Conservation (phyloP, 2,329 filamentous ascomycete species). For the Pseudohalonectria lignicola region DNA sequence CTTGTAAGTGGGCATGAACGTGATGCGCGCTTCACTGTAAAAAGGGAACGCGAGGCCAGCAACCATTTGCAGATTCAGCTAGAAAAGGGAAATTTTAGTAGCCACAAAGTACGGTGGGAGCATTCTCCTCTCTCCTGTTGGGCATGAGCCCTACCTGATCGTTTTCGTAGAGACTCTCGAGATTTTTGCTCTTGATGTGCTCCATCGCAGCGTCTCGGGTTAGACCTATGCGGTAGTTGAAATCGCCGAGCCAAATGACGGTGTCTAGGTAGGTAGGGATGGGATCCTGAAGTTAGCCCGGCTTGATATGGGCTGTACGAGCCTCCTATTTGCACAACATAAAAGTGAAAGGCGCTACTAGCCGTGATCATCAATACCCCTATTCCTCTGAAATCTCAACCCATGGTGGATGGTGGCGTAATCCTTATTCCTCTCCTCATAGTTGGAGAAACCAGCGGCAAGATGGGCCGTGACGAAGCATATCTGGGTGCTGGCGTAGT, state of each 20-base stretch:
- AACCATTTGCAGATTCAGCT: conserved; percentile 94
- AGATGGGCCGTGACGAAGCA: conserved; percentile 96
- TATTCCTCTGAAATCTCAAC: conserved; percentile 80
- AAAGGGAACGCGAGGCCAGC: conserved; percentile 80
- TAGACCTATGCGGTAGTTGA: conserved; percentile 94
- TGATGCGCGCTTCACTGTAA: conserved; percentile 83
- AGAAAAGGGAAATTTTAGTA: too few species aligned
- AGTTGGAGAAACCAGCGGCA: conserved; percentile 91
- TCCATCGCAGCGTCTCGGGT: conserved; percentile 66
- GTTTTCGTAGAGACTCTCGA: conserved; percentile 77
- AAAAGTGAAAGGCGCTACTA: too few species aligned
- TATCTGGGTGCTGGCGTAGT: conserved; percentile 83
- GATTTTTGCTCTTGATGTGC: conserved; percentile 59
- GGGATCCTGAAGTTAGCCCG: conserved; percentile 14
- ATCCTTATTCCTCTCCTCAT: conserved; percentile 90
- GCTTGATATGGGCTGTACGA: background rate
- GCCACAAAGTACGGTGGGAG: too few species aligned
- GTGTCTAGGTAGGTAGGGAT: conserved; percentile 42
- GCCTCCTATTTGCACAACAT: background rate
- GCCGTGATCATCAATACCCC: conserved; percentile 79
- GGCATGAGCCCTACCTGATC: conserved; percentile 44
- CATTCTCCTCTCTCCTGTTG: too few species aligned
- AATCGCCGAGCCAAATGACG: conserved; percentile 93
- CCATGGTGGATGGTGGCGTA: conserved; percentile 83
- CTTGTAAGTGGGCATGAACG: conserved; percentile 90